A percentile compares a stretch with the other conserved stretches of the same genome.
phyloP scores from a whole-genome alignment of 2,329 filamentous ascomycete species.

The Cryphonectria parasitica region DNA sequence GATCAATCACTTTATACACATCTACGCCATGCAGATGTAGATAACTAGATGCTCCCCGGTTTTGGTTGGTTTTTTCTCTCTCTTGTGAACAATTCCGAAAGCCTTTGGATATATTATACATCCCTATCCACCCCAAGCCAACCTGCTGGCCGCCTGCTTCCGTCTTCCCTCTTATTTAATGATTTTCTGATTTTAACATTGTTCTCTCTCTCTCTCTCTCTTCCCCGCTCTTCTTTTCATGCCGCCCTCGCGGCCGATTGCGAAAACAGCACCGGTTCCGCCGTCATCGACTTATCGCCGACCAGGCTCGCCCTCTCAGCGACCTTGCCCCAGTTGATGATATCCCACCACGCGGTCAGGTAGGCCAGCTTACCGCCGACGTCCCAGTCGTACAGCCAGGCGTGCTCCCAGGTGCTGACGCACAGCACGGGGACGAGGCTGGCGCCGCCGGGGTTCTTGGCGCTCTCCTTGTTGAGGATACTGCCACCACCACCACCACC shows the following conservation, averaged over 20 bases:
- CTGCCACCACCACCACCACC: neutral
- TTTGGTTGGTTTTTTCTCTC: too few relatives aligned
- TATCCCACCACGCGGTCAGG: slow-evolving; percentile 83
- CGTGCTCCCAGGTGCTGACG: slow-evolving; percentile 96
- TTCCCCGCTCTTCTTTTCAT: neutral
- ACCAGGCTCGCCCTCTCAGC: slow-evolving; percentile 44
- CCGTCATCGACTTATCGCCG: slow-evolving; percentile 9
- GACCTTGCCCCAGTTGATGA: slow-evolving; percentile 83
- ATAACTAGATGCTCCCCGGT: neutral
- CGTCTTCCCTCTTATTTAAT: neutral
- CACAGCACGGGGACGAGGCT: slow-evolving; percentile 80
- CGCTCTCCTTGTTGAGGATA: slow-evolving; percentile 31
- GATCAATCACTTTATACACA: neutral
- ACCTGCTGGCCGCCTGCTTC: neutral
- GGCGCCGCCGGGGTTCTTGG: slow-evolving; percentile 64
- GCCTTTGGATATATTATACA: neutral
- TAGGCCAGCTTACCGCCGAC: slow-evolving; percentile 75
- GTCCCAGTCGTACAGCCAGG: slow-evolving; percentile 83
- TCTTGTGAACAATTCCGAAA: neutral
- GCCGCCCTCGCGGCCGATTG: neutral
- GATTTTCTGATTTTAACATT: neutral
- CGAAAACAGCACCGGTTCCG: neutral
- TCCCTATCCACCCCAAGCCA: neutral
- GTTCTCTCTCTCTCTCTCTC: neutral
- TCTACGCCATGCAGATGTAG: neutral